Base-by-base conservation (phyloP, 495 filamentous ascomycete genomes). In the Aspergillus campestris region DNA sequence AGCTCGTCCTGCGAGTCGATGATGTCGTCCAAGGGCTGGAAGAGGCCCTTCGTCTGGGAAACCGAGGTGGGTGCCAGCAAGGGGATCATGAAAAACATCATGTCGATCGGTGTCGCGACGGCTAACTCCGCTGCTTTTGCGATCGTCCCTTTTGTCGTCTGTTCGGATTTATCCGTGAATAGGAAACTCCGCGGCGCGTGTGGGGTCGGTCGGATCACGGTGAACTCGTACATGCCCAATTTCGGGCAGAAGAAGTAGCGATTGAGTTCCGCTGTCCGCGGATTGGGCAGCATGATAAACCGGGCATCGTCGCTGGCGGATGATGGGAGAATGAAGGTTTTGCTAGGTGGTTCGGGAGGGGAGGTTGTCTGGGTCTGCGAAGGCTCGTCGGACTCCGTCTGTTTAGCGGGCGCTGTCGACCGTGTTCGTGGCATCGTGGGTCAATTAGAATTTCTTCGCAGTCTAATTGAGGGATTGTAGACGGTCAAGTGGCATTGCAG, bases 211-310 rank as follows among this genome's bases (percentile, higher is more conserved):
- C 79, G 62, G 53, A 97, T 73, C 33, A 75, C 75, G 10, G 81
- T 95, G 67, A 97, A 89, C 59, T 98, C 92, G 66, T 84, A 89
- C 49, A 95, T 71, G 24, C 91, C 92, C 10, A 59, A 51, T 8
- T 77, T 76, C 4, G 89, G 87, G 58, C 89, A 92, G 57, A 88
- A 81, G 47, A 88, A 78, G 61, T 90, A 97, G 46, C 86, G 78
- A 38, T 71, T 76, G 6, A 82, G 75, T 10, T 67, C 70, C 14
- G 54, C 61, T 34, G 79, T 84, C 48, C 81, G 81, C 8, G 94
- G 91, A 60, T 95, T 77, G n/a, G 81, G 74, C 9, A 98, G 72
- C 27, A 81, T 82, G 52, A 94, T 61, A 41, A 97, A 80, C 45
- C 81, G 78, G 15, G 83, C 78, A 41, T 80, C 74, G 43, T 73